Base-by-base conservation (phyloP, 257 asterid species). In the Solanum commersonii region DNA sequence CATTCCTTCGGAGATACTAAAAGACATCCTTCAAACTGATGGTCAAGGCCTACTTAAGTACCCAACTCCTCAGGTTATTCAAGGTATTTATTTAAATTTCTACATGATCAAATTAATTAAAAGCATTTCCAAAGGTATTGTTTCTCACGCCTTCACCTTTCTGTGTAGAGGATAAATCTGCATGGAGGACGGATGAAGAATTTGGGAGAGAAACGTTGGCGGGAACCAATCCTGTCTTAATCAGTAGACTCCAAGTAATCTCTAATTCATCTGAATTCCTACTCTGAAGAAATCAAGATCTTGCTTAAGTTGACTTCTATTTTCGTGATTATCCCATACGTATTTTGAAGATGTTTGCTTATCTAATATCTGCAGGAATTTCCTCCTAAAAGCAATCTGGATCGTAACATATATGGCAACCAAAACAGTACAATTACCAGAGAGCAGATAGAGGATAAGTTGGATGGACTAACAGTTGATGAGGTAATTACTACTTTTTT, bases 141-240 rank as follows among this genome's bases (percentile, higher is more conserved):
- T 22, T 11, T 60, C 34, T 70, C 77, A 70, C 5, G 23, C 38
- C 23, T 13, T 68, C 22, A 68, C 10, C 12, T 3, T 71, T 7
- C 20, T 18, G 23, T 52, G 22, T 52, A 95, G 98, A 92, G 82
- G 94, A 93, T 56, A 90, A 92, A 90, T 85, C 90, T 35, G 98
- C 96, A 46, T 95, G 97, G 98, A 92, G 94, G 88, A 88, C 98
- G 8, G 98, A 95, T 86, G 98, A 94, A 91, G 98, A 95, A 89
- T 95, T 95, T 88, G 95, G 91, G 29, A 92, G 98, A 71, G 77
- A 71, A 71, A 71, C 18, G 40, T 31, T 71, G 40, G 78, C 25
- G 2, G 78, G 78, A 71, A 46, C 92, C 76, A 93, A 94, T 91
- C 98, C 98, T 29, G 89, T 94, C 84, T 87, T 91, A 37, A 91